Conservation (phyloP, 805 yeast genomes). For the Hanseniaspora taiwanica region DNA sequence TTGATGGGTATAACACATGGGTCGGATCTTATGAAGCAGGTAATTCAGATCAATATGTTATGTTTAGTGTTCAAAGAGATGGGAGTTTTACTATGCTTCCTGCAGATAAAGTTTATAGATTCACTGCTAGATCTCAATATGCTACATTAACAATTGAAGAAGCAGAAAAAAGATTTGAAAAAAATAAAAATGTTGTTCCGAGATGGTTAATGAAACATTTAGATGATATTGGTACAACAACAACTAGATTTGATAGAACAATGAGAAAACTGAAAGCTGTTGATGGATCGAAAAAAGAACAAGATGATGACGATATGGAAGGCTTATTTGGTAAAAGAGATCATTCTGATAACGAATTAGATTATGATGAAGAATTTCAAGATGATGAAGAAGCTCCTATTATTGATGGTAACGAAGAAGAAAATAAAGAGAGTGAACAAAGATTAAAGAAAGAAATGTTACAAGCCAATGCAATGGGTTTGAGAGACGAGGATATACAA, state of each 20-base stretch:
- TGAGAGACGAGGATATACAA: conserved; percentile 43
- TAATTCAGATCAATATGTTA: conserved; percentile 68
- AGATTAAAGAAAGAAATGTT: conserved; percentile 77
- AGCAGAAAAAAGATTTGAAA: conserved; percentile 90
- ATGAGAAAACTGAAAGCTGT: conserved; percentile 36
- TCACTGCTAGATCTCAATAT: conserved; percentile 86
- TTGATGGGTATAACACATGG: conserved; percentile 86
- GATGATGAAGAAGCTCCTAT: conserved; percentile 99
- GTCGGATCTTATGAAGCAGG: conserved; percentile 94
- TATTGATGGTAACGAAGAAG: conserved; percentile 91
- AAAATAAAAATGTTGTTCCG: conserved; percentile 55
- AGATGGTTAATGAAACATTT: conserved; percentile 94
- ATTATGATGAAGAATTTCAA: conserved; percentile 92
- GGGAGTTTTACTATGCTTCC: conserved; percentile 86
- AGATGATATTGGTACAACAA: conserved; percentile 43
- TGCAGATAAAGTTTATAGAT: conserved; percentile 84
- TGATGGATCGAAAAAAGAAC: conserved; percentile 23
- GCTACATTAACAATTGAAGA: conserved; percentile 91
- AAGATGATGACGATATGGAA: conserved; percentile 14
- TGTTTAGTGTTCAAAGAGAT: conserved; percentile 71
- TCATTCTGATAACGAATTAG: conserved; percentile 83
- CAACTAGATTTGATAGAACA: conserved; percentile 38
- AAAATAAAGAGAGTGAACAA: conserved; percentile 76
- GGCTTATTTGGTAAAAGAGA: conserved; percentile 37
- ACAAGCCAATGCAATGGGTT: conserved; percentile 59